Evolutionary conservation across 495 filamentous ascomycete genomes (phyloP), one percentile per base, ranked within the genome.

Genomic region (Aspergillus cavernicola): DNA sequence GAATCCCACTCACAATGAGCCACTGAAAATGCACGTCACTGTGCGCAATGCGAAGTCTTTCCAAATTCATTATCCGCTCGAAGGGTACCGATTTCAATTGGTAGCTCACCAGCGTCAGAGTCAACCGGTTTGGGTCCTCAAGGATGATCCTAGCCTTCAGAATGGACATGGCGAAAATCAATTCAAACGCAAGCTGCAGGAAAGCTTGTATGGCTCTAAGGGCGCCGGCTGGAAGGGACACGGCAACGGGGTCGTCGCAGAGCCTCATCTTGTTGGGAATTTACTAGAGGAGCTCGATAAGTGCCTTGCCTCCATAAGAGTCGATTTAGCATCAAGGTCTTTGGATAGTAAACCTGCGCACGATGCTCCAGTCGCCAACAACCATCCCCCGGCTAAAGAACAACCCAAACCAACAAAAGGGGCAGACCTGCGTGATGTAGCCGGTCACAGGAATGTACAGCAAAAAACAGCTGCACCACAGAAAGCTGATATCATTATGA

Each of bases 141-240:
- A 66, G 19, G 65, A 78, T 39, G 43, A 60, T 24, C 65, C 59
- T 37, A 53, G 44, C 37, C 29, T 48, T 23, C 55, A 65, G 51
- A 48, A 52, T 9, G 47, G 26, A 28, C 24, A 54, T 15, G 58
- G 57, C 8, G 53, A 51, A 20, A 49, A 49, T 13, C 58, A 62
- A 18, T 32, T 68, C 19, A 52, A 49, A 49, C 36, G 36, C 13
- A 55, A 40, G 1, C 54, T 74, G 1, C 58, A 57, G 26, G 67
- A 71, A 31, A 67, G 58, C 19, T 43, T 79, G 9, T 74, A 69
- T 47, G 68, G 69, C 24, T 69, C 71, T 4, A 73, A 69, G 36
- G 76, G 76, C 31, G 58, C 74, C 29, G 74, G 74, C 16, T 80
- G 77, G 77, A 66, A 62, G 42, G 77, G 77, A n/a, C 61, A 77